Percentiles rank a stretch among this genome's conserved stretches.
These are phyloP conservation scores for Alternaria panax DNA, from an alignment of 2,329 filamentous ascomycete genomes.

Conservation along the genomic window DNA sequence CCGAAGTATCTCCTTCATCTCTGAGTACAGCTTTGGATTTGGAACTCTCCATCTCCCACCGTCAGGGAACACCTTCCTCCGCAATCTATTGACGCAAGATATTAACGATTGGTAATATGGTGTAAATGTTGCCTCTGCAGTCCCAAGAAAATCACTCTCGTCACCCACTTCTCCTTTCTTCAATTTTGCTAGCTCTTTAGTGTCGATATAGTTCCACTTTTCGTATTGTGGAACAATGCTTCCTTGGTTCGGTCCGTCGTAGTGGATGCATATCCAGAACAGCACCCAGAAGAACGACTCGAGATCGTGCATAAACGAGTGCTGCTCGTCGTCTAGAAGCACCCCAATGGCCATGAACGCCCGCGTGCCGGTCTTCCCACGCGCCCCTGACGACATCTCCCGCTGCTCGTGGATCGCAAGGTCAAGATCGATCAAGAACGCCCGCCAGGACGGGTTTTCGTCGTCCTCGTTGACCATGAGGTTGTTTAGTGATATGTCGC, in stretches of 20 bases:
- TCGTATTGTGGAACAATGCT: no score
- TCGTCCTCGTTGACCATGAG: constrained; percentile 58
- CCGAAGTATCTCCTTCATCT: constrained; percentile 1
- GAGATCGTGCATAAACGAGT: constrained; percentile 59
- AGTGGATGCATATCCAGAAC: constrained; percentile 58
- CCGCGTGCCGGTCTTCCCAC: constrained; percentile 54
- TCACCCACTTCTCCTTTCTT: no score
- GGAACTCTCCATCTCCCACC: constrained; percentile 21
- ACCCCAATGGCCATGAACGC: constrained; percentile 58
- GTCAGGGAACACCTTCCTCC: constrained; percentile 46
- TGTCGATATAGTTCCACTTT: no score
- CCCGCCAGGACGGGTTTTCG: constrained; percentile 49
- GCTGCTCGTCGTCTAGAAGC: constrained; percentile 47
- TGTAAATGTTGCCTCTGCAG: constrained; percentile 13
- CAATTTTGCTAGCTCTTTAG: no score
- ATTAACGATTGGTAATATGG: not conserved
- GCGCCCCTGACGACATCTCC: constrained; percentile 49
- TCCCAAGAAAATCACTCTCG: not conserved
- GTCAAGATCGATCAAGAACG: constrained; percentile 56
- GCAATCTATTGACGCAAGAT: no score
- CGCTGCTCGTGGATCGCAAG: constrained; percentile 47
- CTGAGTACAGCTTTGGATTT: constrained; percentile 12
- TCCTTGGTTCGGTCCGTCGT: no score
- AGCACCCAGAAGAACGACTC: constrained; percentile 61
- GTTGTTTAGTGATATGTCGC: constrained; percentile 58